Evolutionary conservation across 306 rosid species (phyloP).

Genomic region (Herpetospermum pedunculosum): DNA sequence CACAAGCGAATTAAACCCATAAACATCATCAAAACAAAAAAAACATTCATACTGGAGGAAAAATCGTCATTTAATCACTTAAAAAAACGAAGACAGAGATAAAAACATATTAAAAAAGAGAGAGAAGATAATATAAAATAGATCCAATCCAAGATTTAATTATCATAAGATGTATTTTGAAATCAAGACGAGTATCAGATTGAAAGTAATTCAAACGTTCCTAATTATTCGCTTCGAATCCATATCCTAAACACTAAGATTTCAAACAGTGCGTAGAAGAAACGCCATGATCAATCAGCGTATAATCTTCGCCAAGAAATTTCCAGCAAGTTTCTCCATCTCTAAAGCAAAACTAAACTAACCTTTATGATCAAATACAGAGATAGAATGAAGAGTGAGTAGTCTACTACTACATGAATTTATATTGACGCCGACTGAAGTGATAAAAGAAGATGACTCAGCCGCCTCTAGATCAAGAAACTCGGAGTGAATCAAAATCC

Average conservation of each 20-base stretch:
- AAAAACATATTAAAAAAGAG: not conserved
- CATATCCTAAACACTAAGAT: not conserved
- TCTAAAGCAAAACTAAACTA: not conserved
- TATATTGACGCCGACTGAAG: not conserved
- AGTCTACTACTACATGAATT: not conserved
- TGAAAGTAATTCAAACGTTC: not conserved
- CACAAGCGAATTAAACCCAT: not conserved
- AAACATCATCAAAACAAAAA: not conserved
- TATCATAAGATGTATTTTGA: not conserved
- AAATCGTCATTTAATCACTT: not conserved
- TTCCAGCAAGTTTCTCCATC: constrained; percentile 4
- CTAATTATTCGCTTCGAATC: constrained; percentile 4
- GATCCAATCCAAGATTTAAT: not conserved
- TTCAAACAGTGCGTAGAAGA: constrained; percentile 8
- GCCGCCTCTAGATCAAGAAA: constrained; percentile 3
- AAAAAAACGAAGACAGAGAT: not conserved
- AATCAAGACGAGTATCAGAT: not conserved
- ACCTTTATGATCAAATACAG: not conserved
- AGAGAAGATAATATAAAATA: not conserved
- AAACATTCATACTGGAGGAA: not conserved
- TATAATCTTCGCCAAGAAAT: constrained; percentile 3
- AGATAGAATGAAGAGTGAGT: not conserved
- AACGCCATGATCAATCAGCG: constrained; percentile 12
- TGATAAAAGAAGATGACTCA: not conserved
- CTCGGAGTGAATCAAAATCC: not conserved